Evolutionary conservation across 2,329 filamentous ascomycete genomes (phyloP).

Genomic region (Colletotrichum tofieldiae): DNA sequence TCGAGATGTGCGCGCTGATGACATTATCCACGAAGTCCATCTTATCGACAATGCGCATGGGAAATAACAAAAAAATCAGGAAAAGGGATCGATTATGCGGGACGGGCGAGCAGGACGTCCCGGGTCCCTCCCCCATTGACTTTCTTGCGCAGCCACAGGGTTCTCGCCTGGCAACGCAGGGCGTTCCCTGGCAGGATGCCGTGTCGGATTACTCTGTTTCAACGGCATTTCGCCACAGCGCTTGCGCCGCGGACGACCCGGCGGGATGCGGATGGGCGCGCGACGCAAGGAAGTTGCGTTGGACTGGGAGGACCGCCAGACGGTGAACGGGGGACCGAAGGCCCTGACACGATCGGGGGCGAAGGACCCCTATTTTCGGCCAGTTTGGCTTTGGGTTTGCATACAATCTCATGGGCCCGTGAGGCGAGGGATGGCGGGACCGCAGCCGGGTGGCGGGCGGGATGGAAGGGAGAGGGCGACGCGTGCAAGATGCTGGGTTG

Average conservation of each 20-base stretch:
- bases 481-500: background rate
- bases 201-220: constrained; percentile 6
- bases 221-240: constrained; percentile 15
- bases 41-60: background rate
- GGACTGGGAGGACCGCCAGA: background rate
- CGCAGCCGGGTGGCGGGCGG: background rate
- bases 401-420: constrained; percentile 9
- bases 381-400: constrained; percentile 15
- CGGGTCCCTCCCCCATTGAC: constrained; percentile 4
- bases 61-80: background rate
- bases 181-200: constrained; percentile 7
- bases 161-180: background rate
- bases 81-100: background rate
- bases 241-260: background rate
- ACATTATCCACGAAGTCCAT: background rate
- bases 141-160: background rate
- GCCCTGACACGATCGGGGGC: background rate
- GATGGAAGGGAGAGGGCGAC: background rate
- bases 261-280: too few relatives aligned
- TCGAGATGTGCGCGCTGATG: constrained; percentile 3
- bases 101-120: background rate
- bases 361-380: constrained; percentile 4
- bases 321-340: background rate
- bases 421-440: background rate
- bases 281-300: background rate